Base-by-base conservation (phyloP, 441 rosid species). In the Pelargonium cotyledonis region DNA sequence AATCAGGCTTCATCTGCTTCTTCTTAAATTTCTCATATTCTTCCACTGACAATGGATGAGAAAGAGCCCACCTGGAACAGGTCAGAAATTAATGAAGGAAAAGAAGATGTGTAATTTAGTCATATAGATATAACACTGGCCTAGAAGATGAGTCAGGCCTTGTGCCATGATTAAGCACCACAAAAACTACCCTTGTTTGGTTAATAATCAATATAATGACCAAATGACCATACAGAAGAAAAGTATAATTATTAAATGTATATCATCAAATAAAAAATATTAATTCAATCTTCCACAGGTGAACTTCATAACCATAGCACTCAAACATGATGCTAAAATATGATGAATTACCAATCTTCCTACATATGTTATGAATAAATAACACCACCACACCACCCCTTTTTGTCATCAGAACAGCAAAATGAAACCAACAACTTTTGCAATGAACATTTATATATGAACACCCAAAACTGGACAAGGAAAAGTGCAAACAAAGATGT, bases 41-140 rank as follows among this genome's bases (percentile, higher is more conserved):
- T 75, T 89, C 87, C 43, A 92, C 91, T 9, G 98, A 81, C 68
- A 89, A 73, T 46, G 99, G 98, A 73, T 95, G 98, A 74, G 96
- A 85, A 79, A 92, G 95, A 79, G 99, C 98, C 99, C 99, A 95
- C 82, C 99, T 95, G 85, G 73, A 61, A 61, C 76, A 64, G 70
- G 62, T 67, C 73, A 74, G 47, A 67, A 70, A 65, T 44, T 31
- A 65, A 23, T 62, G 65, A 29, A 12, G 35, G 16, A 23, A 61
- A 57, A 19, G 6, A 58, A 58, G 23, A 21, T 21, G 29, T 23
- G 38, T 61, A 11, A 60, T 60, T 60, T 60, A 4, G 64, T 57
- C 6, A 57, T 57, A 23, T 12, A 47, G 7, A 57, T 53, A 15
- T 9, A 23, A 57, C 8, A 16, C 18, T 57, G 62, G 26, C 26